These are phyloP conservation scores for Catharanthus roseus DNA, from an alignment of 257 asterid species.

Conservation along the genomic window DNA sequence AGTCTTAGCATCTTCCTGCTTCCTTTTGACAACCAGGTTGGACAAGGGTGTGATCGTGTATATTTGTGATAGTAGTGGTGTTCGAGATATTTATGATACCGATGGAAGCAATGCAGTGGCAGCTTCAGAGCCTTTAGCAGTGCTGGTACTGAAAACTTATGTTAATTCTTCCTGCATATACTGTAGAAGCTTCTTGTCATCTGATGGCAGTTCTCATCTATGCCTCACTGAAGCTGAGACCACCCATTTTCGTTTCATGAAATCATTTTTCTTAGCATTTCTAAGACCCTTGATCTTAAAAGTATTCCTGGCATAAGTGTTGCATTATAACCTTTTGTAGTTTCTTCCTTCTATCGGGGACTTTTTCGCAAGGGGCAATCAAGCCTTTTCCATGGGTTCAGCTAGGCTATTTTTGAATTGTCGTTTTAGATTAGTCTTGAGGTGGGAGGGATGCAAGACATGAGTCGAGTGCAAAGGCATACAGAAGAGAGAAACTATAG, in stretches of 20 bases:
- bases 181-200: neutral
- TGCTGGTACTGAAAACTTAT: constrained; percentile 50
- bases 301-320: neutral
- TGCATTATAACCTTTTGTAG: neutral
- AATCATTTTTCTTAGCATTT: neutral
- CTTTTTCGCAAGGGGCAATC: too few species aligned
- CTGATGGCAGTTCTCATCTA: neutral
- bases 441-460: too few species aligned
- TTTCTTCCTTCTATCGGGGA: too few species aligned
- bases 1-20: neutral
- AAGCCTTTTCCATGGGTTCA: too few species aligned
- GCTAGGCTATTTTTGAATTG: too few species aligned
- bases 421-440: too few species aligned
- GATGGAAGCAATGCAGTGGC: constrained; percentile 88
- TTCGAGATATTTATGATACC: constrained; percentile 90
- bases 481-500: too few species aligned
- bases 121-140: constrained; percentile 80
- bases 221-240: neutral
- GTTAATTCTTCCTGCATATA: neutral
- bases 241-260: neutral
- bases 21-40: constrained; percentile 52
- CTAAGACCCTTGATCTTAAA: neutral
- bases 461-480: too few species aligned
- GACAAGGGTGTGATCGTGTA: constrained; percentile 95
- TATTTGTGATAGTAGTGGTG: constrained; percentile 93